Conservation (phyloP, 2,329 filamentous ascomycete species). For the Beauveria sp. region DNA sequence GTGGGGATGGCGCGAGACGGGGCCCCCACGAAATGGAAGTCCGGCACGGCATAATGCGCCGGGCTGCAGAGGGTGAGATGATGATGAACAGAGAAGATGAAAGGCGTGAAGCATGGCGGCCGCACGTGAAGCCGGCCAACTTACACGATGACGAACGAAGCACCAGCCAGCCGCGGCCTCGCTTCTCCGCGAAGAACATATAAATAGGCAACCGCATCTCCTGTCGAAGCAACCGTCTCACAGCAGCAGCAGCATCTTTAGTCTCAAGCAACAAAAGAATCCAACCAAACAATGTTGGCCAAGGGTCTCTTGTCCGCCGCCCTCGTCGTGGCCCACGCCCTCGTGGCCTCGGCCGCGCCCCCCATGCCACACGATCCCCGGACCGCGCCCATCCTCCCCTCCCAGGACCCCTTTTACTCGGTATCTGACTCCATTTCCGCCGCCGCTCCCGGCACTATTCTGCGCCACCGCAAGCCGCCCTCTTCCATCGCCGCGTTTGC, state of each 20-base stretch:
- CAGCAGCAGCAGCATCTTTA: neutral
- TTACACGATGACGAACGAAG: neutral
- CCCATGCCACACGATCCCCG: neutral
- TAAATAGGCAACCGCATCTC: neutral
- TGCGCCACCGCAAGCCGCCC: conserved; percentile 12
- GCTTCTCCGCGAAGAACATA: neutral
- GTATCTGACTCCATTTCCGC: conserved; percentile 10
- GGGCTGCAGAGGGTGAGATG: neutral
- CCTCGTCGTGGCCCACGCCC: neutral
- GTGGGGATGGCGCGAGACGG: neutral
- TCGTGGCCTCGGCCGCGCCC: neutral
- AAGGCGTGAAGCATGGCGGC: neutral
- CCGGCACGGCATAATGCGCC: neutral
- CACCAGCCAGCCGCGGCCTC: neutral
- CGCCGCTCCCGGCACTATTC: conserved; percentile 11
- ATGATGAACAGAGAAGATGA: neutral
- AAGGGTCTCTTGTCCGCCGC: neutral
- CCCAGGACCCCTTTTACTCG: conserved; percentile 14
- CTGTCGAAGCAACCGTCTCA: neutral
- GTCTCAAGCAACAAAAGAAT: neutral
- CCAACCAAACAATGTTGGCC: neutral
- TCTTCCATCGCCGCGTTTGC: conserved; percentile 11
- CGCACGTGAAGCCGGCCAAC: neutral
- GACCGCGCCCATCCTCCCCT: conserved; percentile 7
- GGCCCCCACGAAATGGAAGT: neutral